A percentile compares a stretch with the other conserved stretches of the same genome.
phyloP scores from a whole-genome alignment of 23 red algal genomes.

The Chondrus crispus region DNA sequence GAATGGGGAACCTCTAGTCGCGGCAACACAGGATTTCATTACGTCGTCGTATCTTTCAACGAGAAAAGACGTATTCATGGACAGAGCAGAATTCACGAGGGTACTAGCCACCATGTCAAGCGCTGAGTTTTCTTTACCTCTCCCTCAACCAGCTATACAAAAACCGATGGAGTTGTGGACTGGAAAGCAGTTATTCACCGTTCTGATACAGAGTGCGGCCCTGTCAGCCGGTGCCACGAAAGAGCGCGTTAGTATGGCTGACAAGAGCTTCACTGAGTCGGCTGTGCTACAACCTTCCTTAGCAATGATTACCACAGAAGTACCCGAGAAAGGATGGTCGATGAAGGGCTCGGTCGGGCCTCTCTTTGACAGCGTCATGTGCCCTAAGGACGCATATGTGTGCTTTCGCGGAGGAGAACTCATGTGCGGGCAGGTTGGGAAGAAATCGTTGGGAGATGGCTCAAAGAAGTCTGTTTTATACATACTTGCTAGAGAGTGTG shows the following conservation, averaged over 20 bases:
- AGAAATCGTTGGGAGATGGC: constrained; percentile 77
- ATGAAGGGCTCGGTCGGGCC: constrained; percentile 33
- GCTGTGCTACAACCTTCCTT: constrained; percentile 3
- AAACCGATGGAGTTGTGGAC: constrained; percentile 95
- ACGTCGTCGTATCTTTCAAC: constrained; percentile 78
- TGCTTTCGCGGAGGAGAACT: constrained; percentile 85
- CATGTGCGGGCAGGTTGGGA: constrained; percentile 89
- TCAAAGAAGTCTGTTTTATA: constrained; percentile 91
- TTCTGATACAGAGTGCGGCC: constrained; percentile 64
- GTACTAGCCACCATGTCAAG: constrained; percentile 53
- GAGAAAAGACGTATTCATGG: constrained; percentile 79
- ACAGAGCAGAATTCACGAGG: constrained; percentile 60
- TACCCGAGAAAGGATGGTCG: constrained; percentile 46
- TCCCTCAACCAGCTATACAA: constrained; percentile 84
- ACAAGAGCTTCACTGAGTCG: neutral
- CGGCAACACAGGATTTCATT: constrained; percentile 98
- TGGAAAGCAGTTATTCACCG: constrained; percentile 87
- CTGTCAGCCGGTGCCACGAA: constrained; percentile 3
- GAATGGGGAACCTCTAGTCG: constrained; percentile 95
- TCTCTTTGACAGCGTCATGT: constrained; percentile 49
- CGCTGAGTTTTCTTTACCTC: constrained; percentile 47
- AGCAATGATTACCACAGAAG: constrained; percentile 52
- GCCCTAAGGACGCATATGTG: constrained; percentile 77
- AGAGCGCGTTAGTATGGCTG: neutral
- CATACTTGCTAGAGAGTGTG: constrained; percentile 71